Conservation (phyloP, 768 basidiomycete genomes). For the Rubroboletus satanas region DNA sequence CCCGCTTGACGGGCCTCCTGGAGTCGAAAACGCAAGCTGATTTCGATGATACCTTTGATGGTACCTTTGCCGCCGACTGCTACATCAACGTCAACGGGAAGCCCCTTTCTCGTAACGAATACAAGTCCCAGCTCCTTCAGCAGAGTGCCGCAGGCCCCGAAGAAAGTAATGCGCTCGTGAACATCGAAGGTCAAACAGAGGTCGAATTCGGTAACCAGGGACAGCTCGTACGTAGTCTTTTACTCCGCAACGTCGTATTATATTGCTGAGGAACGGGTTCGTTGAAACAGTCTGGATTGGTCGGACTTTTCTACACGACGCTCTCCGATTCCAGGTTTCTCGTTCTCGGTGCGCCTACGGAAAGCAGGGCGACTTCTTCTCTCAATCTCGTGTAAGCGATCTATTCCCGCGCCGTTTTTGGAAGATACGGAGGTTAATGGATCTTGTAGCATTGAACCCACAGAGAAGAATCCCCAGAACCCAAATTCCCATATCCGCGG, state of each 20-base stretch:
- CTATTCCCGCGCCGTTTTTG: not conserved
- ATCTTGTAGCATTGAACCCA: constrained; percentile 27
- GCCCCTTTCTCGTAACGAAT: constrained; percentile 36
- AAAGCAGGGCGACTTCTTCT: constrained; percentile 33
- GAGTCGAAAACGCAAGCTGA: constrained; percentile 34
- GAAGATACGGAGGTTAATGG: not conserved
- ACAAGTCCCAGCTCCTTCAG: constrained; percentile 35
- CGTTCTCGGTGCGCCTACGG: constrained; percentile 33
- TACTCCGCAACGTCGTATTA: not conserved
- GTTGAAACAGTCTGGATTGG: constrained; percentile 23
- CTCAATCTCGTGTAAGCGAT: constrained; percentile 37
- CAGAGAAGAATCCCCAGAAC: constrained; percentile 23
- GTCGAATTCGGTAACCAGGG: constrained; percentile 26
- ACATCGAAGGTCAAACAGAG: constrained; percentile 25
- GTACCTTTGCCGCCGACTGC: constrained; percentile 36
- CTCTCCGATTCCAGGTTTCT: constrained; percentile 32
- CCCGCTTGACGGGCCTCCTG: constrained; percentile 37
- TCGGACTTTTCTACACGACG: constrained; percentile 38
- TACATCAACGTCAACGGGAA: constrained; percentile 42
- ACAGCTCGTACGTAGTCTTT: constrained; percentile 19
- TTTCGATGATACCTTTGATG: constrained; percentile 39
- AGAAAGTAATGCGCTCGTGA: constrained; percentile 19
- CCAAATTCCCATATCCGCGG: constrained; percentile 20
- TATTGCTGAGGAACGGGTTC: not conserved
- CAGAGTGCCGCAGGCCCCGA: constrained; percentile 22